Conservation (phyloP, 2,329 filamentous ascomycete species). For the Botrytis aclada region DNA sequence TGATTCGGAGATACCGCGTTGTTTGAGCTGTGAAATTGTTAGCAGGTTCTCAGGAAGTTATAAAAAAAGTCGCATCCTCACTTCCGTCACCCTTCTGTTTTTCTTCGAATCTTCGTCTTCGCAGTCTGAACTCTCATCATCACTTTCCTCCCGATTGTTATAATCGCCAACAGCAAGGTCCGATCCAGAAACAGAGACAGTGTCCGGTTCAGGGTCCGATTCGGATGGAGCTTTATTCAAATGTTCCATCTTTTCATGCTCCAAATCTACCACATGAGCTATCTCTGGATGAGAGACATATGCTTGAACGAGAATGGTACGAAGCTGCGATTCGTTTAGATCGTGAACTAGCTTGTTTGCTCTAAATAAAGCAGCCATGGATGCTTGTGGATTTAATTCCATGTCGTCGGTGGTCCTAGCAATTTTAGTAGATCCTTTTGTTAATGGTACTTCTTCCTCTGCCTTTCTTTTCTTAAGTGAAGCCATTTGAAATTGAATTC, state of each 20-base stretch:
- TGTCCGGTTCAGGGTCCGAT: background rate
- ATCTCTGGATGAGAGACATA: conserved; percentile 10
- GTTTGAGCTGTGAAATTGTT: conserved; percentile 1
- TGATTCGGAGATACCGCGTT: background rate
- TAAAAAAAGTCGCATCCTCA: background rate
- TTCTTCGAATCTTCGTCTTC: background rate
- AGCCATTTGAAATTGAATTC: background rate
- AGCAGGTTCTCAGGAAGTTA: background rate
- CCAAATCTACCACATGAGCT: conserved; percentile 11
- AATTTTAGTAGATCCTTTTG: background rate
- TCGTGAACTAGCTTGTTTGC: conserved; percentile 17
- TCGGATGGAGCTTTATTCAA: background rate
- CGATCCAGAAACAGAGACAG: background rate
- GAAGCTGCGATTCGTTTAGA: conserved; percentile 16
- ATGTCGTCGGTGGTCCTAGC: background rate
- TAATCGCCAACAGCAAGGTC: background rate
- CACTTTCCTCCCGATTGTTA: background rate
- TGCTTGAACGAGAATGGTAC: conserved; percentile 16
- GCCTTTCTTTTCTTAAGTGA: background rate
- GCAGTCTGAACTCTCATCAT: background rate
- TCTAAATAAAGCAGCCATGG: conserved; percentile 7
- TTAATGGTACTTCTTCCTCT: conserved; percentile 2
- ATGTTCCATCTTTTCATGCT: conserved; percentile 18
- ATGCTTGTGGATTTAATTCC: conserved; percentile 6
- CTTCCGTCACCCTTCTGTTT: conserved; percentile 13